Evolutionary conservation across 768 basidiomycete genomes (phyloP).

Genomic region (Tremella fuciformis): DNA sequence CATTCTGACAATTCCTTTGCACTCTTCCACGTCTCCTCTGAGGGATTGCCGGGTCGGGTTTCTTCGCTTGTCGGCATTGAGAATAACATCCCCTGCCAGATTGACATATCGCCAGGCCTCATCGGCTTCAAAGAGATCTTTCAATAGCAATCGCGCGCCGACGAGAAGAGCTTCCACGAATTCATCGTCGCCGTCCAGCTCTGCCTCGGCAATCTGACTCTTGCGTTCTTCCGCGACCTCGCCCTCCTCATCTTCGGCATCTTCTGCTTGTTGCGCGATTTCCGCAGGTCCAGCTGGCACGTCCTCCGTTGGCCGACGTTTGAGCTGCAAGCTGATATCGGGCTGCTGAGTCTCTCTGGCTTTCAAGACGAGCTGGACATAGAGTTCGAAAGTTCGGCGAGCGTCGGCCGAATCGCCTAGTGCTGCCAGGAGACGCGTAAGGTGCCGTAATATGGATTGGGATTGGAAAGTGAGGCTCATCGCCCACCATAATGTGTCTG

Average conservation of each 20-base stretch:
- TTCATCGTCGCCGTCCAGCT: constrained; percentile 64
- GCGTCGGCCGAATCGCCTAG: constrained; percentile 40
- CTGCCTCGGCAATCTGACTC: constrained; percentile 28
- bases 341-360: constrained; percentile 63
- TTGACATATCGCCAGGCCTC: constrained; percentile 54
- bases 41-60: constrained; percentile 15
- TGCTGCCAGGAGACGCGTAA: constrained; percentile 72
- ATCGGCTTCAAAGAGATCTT: constrained; percentile 58
- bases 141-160: constrained; percentile 73
- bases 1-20: constrained; percentile 65
- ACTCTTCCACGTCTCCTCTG: constrained; percentile 46
- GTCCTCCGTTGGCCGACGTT: constrained; percentile 37
- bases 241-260: constrained; percentile 8
- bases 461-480: constrained; percentile 92
- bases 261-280: constrained; percentile 5
- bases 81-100: constrained; percentile 55
- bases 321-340: constrained; percentile 48
- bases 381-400: constrained; percentile 71
- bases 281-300: constrained; percentile 22
- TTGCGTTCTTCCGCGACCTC: constrained; percentile 6
- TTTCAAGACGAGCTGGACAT: constrained; percentile 79
- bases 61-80: constrained; percentile 58
- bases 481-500: constrained; percentile 84
- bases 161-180: constrained; percentile 77
- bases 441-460: constrained; percentile 75